phyloP scores from a whole-genome alignment of 441 rosid species.

The Adansonia madagascariensis region DNA sequence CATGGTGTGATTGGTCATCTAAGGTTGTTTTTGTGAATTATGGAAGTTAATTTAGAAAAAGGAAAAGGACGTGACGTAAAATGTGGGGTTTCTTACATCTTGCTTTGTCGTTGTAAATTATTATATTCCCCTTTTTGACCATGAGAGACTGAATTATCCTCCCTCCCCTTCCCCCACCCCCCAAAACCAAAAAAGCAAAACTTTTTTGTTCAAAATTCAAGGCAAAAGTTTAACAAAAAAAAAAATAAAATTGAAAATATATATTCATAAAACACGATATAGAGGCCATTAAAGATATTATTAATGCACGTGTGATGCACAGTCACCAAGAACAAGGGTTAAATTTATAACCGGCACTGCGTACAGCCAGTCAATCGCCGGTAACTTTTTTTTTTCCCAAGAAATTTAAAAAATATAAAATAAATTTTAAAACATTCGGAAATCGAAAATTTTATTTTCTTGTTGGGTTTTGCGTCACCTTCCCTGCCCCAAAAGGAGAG shows the following conservation, averaged over 20 bases:
- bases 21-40: neutral
- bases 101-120: no score
- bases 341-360: conserved; percentile 27
- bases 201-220: neutral
- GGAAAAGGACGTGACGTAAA: neutral
- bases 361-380: conserved; percentile 31
- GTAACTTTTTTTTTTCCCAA: conserved; percentile 15
- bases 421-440: neutral
- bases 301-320: conserved; percentile 42
- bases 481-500: conserved; percentile 30
- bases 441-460: neutral
- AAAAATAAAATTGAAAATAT: neutral
- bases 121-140: neutral
- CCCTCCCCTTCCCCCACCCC: neutral
- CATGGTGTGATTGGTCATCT: neutral
- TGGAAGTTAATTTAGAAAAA: neutral
- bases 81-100: neutral
- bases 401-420: neutral
- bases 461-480: neutral
- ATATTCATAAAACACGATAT: neutral
- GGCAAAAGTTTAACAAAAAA: neutral
- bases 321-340: conserved; percentile 17
- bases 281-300: neutral
- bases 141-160: neutral
- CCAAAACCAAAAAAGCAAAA: neutral